Evolutionary conservation across 176 grass and related monocot species (phyloP), one percentile per base, ranked within the genome.

Genomic region (Calamus simplicifolius): DNA sequence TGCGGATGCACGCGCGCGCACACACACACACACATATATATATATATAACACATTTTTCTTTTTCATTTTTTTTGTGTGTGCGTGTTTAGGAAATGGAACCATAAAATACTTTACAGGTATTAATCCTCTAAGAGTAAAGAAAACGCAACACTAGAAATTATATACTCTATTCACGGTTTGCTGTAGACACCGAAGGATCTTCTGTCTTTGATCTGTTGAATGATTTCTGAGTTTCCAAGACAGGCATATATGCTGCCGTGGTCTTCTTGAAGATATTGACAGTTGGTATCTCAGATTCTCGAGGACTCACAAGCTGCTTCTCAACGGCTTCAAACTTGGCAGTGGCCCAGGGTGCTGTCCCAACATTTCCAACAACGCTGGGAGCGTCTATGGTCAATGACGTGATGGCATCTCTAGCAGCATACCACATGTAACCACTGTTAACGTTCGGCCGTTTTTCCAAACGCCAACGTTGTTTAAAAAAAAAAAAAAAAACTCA

Each of bases 311-410:
- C 27, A 19, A 98, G 61, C 50, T 90, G 62, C 73, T 85, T 97
- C 81, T 98, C 81, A 13, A 92, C 55, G 25, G 85, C 84, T 16
- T 98, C 93, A 19, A 98, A 98, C 54, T 98, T 98, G 3, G 84
- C 50, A 19, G 93, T 85, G 12, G 84, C 87, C 81, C 69, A 85
- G 0, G 93, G 84, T 26, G 93, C 87, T 0, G 84, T 61, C 1
- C 84, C 88, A 5, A 98, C 93, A 59, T 71, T 98, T 43, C 59
- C 73, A 27, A 55, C 68, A 57, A 70, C 78, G 25, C 66, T 85
- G 38, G 87, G 75, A 26, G 68, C 54, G 43, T 92, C 87, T 0
- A 79, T 79, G 4, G 87, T 89, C 65, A 92, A 70, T 10, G 81
- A 30, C 23, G 88, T 75, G 61, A 98, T 89, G 49, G 84, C 84